A percentile compares a stretch with the other conserved stretches of the same genome.
phyloP scores from a whole-genome alignment of 129 eudicot species.

The Centrapalus pauciflorus region DNA sequence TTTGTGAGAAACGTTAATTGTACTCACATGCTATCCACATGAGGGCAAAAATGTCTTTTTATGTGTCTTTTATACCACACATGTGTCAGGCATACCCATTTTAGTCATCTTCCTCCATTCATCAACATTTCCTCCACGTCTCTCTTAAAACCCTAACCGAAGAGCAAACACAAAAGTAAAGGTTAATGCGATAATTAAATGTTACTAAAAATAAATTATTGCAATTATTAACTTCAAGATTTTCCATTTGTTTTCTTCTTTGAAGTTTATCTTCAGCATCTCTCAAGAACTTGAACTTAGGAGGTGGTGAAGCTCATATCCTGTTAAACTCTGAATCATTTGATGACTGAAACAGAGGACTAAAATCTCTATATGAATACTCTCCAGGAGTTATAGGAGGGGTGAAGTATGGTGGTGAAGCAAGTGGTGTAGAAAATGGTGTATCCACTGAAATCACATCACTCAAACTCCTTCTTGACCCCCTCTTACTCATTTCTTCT shows the following conservation, averaged over 20 bases:
- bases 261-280: conserved; percentile 84
- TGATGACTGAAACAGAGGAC: conserved; percentile 48
- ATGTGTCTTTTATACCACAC: too few species aligned
- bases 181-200: too few species aligned
- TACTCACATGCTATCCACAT: too few species aligned
- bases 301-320: conserved; percentile 64
- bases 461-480: conserved; percentile 44
- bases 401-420: conserved; percentile 59
- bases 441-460: conserved; percentile 50
- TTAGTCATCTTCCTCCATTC: too few species aligned
- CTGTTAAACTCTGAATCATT: conserved; percentile 64
- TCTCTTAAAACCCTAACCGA: too few species aligned
- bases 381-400: conserved; percentile 67
- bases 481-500: conserved; percentile 46
- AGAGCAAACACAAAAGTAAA: too few species aligned
- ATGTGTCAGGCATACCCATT: too few species aligned
- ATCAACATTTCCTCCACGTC: too few species aligned
- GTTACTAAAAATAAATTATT: too few species aligned
- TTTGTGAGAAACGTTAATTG: too few species aligned
- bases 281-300: conserved; percentile 75
- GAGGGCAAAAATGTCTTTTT: too few species aligned
- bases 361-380: conserved; percentile 32
- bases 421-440: conserved; percentile 59
- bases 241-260: conserved; percentile 33
- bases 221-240: conserved; percentile 20